Conservation (phyloP, 2,329 filamentous ascomycete genomes). For the Pseudopyrenochaeta lycopersici region DNA sequence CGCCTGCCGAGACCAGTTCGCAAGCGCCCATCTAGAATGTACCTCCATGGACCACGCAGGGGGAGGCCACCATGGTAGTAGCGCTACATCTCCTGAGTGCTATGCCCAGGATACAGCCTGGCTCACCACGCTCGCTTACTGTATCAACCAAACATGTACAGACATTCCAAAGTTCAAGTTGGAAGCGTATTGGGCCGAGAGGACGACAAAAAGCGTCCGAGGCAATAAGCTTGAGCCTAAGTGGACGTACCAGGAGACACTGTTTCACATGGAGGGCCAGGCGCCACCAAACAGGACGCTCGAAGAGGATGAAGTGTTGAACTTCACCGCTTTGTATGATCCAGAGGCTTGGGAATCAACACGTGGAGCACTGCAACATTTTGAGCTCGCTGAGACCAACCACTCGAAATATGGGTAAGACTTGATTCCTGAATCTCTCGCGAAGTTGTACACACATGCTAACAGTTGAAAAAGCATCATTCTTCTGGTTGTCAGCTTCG, state of each 20-base stretch:
- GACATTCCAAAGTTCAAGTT: conserved; percentile 22
- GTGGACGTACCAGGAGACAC: conserved; percentile 26
- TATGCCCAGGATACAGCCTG: conserved; percentile 32
- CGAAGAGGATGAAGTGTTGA: conserved; percentile 16
- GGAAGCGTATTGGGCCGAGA: conserved; percentile 29
- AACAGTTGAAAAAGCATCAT: conserved; percentile 25
- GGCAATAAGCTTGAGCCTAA: conserved; percentile 18
- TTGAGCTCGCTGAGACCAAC: conserved; percentile 16
- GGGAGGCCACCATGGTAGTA: conserved; percentile 4
- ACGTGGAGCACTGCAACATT: conserved; percentile 10
- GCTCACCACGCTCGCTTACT: conserved; percentile 41
- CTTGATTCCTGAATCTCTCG: neutral
- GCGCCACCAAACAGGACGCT: conserved; percentile 8
- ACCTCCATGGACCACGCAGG: conserved; percentile 13
- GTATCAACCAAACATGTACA: conserved; percentile 35
- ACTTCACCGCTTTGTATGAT: conserved; percentile 19
- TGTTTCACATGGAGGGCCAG: conserved; percentile 16
- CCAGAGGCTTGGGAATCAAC: conserved; percentile 7
- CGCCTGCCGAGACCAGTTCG: conserved; percentile 28
- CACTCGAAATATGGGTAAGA: conserved; percentile 24
- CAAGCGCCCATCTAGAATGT: conserved; percentile 5
- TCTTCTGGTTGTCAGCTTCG: conserved; percentile 27
- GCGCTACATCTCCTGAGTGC: conserved; percentile 31
- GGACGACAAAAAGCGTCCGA: conserved; percentile 6
- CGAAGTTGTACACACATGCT: neutral